phyloP scores from a whole-genome alignment of 768 basidiomycete genomes.

The Tulasnella sp. region DNA sequence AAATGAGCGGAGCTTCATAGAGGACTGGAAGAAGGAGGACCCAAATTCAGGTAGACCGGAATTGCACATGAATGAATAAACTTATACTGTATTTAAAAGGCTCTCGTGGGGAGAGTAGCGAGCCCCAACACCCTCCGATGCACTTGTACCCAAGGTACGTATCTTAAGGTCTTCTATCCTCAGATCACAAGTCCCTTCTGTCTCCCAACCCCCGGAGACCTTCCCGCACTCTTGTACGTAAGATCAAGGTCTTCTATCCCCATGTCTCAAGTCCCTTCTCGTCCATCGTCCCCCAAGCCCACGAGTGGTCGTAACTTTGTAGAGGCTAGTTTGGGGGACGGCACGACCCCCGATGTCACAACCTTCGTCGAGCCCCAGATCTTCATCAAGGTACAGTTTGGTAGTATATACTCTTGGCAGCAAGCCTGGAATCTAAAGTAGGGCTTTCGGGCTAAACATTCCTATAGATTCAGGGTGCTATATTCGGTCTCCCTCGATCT shows the following conservation, averaged over 20 bases:
- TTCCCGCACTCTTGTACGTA: too few species aligned
- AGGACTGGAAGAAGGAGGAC: too few species aligned
- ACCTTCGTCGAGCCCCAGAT: neutral
- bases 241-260: neutral
- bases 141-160: too few species aligned
- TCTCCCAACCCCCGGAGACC: too few species aligned
- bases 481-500: neutral
- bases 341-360: neutral
- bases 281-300: neutral
- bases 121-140: too few species aligned
- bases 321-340: neutral
- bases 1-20: too few species aligned
- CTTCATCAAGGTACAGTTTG: neutral
- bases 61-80: too few species aligned
- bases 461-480: neutral
- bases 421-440: neutral
- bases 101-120: too few species aligned
- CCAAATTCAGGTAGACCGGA: too few species aligned
- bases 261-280: neutral
- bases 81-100: too few species aligned
- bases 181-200: too few species aligned
- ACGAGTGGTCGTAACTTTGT: neutral
- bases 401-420: neutral
- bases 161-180: too few species aligned
- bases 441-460: neutral